Percentiles rank a stretch among this genome's conserved stretches.
Conservation (phyloP, 208 protist genomes). For the Vickermania spadyakhi region DNA sequence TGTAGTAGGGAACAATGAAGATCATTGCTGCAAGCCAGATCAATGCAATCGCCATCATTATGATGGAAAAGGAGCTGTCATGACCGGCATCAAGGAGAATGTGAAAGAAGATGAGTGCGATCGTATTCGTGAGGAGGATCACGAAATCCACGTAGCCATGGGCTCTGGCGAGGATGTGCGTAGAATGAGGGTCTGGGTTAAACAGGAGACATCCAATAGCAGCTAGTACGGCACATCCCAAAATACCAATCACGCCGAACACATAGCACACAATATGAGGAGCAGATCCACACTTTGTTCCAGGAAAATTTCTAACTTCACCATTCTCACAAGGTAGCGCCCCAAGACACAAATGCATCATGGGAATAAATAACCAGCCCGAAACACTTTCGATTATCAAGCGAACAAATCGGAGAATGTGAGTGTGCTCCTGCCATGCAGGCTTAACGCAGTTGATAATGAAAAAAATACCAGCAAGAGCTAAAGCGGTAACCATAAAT, state of each 20-base stretch:
- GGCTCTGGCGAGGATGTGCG: neutral
- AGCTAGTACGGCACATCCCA: neutral
- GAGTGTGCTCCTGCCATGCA: neutral
- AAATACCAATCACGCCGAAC: conserved; percentile 8
- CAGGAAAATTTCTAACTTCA: conserved; percentile 4
- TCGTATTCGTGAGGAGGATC: conserved; percentile 3
- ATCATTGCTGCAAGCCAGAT: conserved; percentile 1
- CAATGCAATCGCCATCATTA: neutral
- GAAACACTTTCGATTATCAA: conserved; percentile 3
- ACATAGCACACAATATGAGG: conserved; percentile 3
- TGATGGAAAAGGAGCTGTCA: neutral
- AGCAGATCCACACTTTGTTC: neutral
- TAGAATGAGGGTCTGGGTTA: conserved; percentile 5
- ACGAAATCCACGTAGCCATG: conserved; percentile 11
- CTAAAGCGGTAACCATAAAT: neutral
- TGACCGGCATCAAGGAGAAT: conserved; percentile 1
- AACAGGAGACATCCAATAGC: conserved; percentile 5
- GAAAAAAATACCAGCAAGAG: neutral
- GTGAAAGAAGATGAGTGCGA: conserved; percentile 8
- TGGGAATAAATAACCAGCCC: conserved; percentile 8
- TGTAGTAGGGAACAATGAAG: conserved; percentile 11
- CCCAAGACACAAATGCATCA: conserved; percentile 11
- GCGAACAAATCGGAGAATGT: neutral
- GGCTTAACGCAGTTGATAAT: conserved; percentile 2
- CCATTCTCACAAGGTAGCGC: conserved; percentile 5